phyloP scores from a whole-genome alignment of 495 filamentous ascomycete genomes.

The Penicillium argentinense region DNA sequence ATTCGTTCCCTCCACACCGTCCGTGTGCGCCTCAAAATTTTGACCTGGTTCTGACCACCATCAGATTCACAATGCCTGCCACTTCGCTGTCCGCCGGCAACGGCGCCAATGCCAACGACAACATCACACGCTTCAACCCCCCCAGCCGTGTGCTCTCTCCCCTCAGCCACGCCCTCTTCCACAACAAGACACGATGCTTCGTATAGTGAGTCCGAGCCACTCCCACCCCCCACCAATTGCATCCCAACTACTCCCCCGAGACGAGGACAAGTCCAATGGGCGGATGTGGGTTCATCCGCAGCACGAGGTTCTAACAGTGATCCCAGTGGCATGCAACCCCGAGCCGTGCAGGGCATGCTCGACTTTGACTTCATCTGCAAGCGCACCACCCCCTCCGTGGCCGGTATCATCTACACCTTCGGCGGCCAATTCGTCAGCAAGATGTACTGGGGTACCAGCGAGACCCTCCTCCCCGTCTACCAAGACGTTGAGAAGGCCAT shows the following conservation, averaged over 20 bases:
- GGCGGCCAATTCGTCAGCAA: conserved; percentile 99
- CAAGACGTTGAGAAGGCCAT: conserved; percentile 92
- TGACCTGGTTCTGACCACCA: not conserved
- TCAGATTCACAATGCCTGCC: conserved; percentile 47
- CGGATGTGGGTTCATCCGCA: no score
- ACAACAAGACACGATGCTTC: conserved; percentile 99
- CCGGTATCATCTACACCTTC: conserved; percentile 99
- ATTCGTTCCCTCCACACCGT: not conserved
- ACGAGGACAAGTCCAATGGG: no score
- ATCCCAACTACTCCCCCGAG: not conserved
- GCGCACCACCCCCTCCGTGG: conserved; percentile 90
- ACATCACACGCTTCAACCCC: conserved; percentile 93
- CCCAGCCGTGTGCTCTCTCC: conserved; percentile 92
- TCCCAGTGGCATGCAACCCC: conserved; percentile 88
- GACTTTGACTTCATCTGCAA: conserved; percentile 99
- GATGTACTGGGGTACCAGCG: conserved; percentile 99
- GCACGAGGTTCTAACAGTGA: not conserved
- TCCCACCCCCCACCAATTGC: not conserved
- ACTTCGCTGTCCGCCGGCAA: conserved; percentile 43
- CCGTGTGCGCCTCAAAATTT: not conserved
- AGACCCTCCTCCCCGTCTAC: conserved; percentile 98
- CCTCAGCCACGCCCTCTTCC: conserved; percentile 86
- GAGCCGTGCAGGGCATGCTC: conserved; percentile 99
- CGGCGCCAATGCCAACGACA: conserved; percentile 82
- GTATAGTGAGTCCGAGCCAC: conserved; percentile 69